These are phyloP conservation scores for Venturia nashicola DNA, from an alignment of 2,329 filamentous ascomycete genomes.

Conservation along the genomic window DNA sequence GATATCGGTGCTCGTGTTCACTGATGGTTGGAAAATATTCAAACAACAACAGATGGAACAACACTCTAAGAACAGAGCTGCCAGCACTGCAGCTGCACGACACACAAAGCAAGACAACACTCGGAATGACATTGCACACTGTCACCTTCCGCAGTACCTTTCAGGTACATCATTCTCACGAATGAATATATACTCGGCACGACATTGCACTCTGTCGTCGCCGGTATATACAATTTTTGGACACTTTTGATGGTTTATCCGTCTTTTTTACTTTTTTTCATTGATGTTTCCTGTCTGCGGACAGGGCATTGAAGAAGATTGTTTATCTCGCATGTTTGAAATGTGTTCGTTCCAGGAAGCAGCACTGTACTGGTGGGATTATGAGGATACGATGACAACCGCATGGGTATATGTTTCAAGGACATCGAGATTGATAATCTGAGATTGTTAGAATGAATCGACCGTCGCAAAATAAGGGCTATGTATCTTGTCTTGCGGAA, in stretches of 20 bases:
- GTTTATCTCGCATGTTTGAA: background rate
- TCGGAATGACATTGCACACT: too few species aligned
- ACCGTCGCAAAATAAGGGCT: background rate
- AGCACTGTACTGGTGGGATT: too few species aligned
- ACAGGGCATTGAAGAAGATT: background rate
- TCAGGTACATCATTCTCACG: background rate
- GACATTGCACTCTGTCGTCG: background rate
- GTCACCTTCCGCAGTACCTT: background rate
- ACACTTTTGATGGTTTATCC: background rate
- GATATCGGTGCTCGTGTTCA: too few species aligned
- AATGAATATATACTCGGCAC: background rate
- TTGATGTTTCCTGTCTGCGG: background rate
- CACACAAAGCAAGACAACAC: too few species aligned
- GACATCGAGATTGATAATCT: too few species aligned
- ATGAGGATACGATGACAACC: too few species aligned
- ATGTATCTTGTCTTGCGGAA: background rate
- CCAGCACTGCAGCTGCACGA: too few species aligned
- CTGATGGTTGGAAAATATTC: too few species aligned
- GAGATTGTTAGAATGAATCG: background rate
- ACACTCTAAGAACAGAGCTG: too few species aligned
- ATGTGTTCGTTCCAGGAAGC: background rate
- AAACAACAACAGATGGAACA: too few species aligned
- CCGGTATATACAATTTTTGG: background rate
- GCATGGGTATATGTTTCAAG: too few species aligned
- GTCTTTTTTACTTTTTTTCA: background rate